Conservation (phyloP, 805 yeast genomes). For the Lachancea sp. region DNA sequence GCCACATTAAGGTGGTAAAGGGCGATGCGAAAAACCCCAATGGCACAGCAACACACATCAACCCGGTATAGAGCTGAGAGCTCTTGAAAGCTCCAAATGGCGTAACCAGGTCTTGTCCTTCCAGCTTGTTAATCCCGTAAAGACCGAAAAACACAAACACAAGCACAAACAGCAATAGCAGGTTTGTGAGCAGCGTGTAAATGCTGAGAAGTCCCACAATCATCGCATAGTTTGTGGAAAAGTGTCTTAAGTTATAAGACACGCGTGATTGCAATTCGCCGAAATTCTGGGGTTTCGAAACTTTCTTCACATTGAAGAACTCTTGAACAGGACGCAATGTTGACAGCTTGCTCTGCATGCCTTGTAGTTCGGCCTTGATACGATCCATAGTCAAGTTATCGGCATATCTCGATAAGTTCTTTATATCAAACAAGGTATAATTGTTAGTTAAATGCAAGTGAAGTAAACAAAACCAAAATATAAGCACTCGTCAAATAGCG, state of each 20-base stretch:
- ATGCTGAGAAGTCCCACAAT: conserved; percentile 66
- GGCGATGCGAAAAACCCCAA: conserved; percentile 86
- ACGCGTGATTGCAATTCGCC: conserved; percentile 87
- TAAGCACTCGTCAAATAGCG: too few species aligned
- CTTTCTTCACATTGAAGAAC: conserved; percentile 82
- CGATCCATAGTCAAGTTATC: conserved; percentile 29
- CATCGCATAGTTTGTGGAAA: conserved; percentile 76
- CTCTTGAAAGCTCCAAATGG: conserved; percentile 68
- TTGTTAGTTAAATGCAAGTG: background rate
- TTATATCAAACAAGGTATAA: background rate
- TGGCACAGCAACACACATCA: conserved; percentile 70
- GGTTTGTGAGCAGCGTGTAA: conserved; percentile 83
- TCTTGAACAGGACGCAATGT: conserved; percentile 86
- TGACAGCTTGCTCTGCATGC: conserved; percentile 58
- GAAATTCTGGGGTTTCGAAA: conserved; percentile 86
- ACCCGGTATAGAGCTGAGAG: conserved; percentile 76
- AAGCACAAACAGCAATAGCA: conserved; percentile 76
- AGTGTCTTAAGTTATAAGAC: conserved; percentile 77
- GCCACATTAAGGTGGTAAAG: conserved; percentile 83
- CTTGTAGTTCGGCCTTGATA: conserved; percentile 39
- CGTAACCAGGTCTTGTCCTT: conserved; percentile 76
- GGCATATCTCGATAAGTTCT: conserved; percentile 29
- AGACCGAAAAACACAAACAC: conserved; percentile 67
- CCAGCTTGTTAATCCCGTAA: conserved; percentile 67
- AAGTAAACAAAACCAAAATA: too few species aligned